Evolutionary conservation across 2,329 filamentous ascomycete species (phyloP), one percentile per base, ranked within the genome.

Genomic region (Hymenoscyphus repandus): DNA sequence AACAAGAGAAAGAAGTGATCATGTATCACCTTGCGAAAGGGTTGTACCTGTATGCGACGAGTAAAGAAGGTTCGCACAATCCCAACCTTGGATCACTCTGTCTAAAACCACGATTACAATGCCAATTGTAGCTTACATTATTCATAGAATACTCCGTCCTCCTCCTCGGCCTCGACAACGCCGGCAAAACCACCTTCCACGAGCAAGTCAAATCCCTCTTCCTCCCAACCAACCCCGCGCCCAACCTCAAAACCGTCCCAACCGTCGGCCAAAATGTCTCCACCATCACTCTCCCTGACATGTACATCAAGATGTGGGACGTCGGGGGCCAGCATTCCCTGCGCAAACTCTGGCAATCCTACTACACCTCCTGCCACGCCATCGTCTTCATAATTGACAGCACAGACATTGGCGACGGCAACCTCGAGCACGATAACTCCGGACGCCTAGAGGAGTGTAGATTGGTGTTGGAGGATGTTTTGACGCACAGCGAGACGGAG

Each of bases 231-330:
- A 73, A 72, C 50, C 79, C 74, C 47, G 80, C 73, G 68, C 88
- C 74, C 64, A 91, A 77, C 72, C 82, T 74, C 60, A 91, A 93
- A 68, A 96, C 92, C 40, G 92, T 97, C 6, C 93, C 93, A 27
- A 99, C 93, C 17, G 92, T 97, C 62, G 93, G 93, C 58, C 93
- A 97, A 69, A 97, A 97, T 71, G 91, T 97, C 58, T 88, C 89
- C 56, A 93, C 91, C 42, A 88, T 99, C 66, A 83, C 87, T 18
- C 78, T 97, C 20, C 86, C 90, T 13, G 90, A 96, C 69, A 92
- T 96, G 82, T 96, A 97, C 75, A 78, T 99, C 66, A 96, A 96
- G 75, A 87, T 99, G 63, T 97, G 93, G 93, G 93, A 99, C 67
- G 90, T 99, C 1, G 93, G 93, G 58, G 93, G 93, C 6, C 93